Evolutionary conservation across 371 early-diverging fungal species (phyloP), one percentile per base, ranked within the genome.

Genomic region (Saksenaea oblongispora): DNA sequence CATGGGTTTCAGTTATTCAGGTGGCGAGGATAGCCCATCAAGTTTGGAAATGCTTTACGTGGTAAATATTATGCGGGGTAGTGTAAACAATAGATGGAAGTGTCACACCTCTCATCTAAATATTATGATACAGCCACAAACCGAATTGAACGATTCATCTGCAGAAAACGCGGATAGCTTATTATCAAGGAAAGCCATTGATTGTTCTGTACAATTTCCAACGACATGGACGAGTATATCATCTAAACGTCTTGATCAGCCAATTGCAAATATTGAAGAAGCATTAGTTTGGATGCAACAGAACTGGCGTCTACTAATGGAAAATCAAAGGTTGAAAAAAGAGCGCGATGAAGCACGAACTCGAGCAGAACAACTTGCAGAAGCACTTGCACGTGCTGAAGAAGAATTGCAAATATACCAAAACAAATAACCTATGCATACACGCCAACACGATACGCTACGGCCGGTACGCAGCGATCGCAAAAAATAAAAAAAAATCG

Each of bases 211-310:
- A 3, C 62, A 56, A 18, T 66, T 61, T 53, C 66, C 66, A 15
- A 66, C 28, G 27, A 66, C 66, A 5, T 61, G 61, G 66, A 61
- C 57, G 8, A n/a, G 2, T 61, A 61, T 41, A 58, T 61, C 26
- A 56, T 39, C 10, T 35, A 58, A 51, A 17, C 58, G 4, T n/a
- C 53, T 47, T 8, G 44, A 47, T 0, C 18, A 17, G 7, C 64
- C 64, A 13, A 15, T 51, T 9, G 28, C 37, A 34, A 66, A 66
- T 51, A 57, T 66, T 37, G 66, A 66, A 34, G 66, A 66, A 24
- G 66, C 66, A 10, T 39, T 66, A 31, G 35, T 61, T 17, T 66
- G 66, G 66, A 66, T 66, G 26, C 61, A 61, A 10, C 66, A 66
- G 39, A 66, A 66, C 39, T 61, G 61, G 42, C 56, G 66, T 34